These are phyloP conservation scores for Dendryphion nanum DNA, from an alignment of 2,329 filamentous ascomycete species.

Conservation along the genomic window DNA sequence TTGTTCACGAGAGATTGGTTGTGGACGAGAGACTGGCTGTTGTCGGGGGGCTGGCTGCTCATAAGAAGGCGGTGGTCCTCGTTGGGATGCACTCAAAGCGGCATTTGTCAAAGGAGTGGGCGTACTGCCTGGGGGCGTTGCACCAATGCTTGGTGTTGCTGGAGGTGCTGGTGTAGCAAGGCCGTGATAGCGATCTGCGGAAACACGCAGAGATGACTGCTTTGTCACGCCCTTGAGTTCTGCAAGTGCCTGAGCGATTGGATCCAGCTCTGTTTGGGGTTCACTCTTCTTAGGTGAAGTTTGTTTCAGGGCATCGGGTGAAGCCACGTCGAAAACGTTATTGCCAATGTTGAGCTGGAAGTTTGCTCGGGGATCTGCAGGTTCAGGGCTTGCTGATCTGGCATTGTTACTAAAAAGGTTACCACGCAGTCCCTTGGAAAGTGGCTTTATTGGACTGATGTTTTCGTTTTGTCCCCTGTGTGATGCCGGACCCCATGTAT, in stretches of 20 bases:
- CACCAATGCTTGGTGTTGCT: conserved; percentile 38
- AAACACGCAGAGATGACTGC: conserved; percentile 76
- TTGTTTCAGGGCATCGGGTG: conserved; percentile 62
- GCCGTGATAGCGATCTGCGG: conserved; percentile 95
- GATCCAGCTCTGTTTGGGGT: conserved; percentile 67
- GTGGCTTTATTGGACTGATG: conserved; percentile 45
- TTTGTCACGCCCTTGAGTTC: conserved; percentile 88
- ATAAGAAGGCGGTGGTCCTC: conserved; percentile 83
- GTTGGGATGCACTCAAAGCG: conserved; percentile 55
- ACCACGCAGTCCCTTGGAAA: conserved; percentile 25
- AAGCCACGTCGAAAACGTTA: conserved; percentile 91
- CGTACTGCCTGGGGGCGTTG: conserved; percentile 40
- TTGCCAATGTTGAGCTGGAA: conserved; percentile 92
- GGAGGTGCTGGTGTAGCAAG: conserved; percentile 72
- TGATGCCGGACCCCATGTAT: conserved; percentile 53
- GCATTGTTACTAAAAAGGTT: conserved; percentile 29
- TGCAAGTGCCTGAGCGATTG: conserved; percentile 87
- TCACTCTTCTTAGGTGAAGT: conserved; percentile 38
- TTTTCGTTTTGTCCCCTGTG: conserved; percentile 40
- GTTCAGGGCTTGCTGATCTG: conserved; percentile 59
- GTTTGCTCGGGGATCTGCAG: conserved; percentile 87
- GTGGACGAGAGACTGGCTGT: too few relatives aligned
- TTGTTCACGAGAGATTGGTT: too few relatives aligned
- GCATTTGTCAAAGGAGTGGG: conserved; percentile 47
- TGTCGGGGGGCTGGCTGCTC: too few relatives aligned